Percentiles rank a stretch among this genome's conserved stretches.
Conservation (phyloP, 2,329 filamentous ascomycete species). For the Aspergillus fijiensis region DNA sequence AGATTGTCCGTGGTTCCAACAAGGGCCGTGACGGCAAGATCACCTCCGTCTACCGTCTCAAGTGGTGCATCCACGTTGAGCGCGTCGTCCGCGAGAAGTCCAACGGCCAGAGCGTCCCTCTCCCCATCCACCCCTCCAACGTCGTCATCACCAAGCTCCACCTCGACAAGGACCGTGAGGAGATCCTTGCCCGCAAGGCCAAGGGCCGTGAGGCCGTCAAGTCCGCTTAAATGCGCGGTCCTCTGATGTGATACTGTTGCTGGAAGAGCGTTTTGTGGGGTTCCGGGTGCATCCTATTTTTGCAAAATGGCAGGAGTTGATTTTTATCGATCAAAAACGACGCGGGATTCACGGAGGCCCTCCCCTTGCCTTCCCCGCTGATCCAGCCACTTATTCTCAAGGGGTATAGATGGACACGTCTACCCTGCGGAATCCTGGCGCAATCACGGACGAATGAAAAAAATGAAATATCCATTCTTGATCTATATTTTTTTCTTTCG, state of each 20-base stretch:
- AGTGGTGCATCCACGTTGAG: conserved; percentile 97
- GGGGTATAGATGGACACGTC: neutral
- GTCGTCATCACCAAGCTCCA: conserved; percentile 99
- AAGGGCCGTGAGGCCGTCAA: conserved; percentile 53
- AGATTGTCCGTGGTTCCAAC: conserved; percentile 86
- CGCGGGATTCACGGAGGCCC: neutral
- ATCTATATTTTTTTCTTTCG: neutral
- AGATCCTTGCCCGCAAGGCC: conserved; percentile 48
- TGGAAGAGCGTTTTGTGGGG: conserved; percentile 13
- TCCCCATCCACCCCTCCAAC: conserved; percentile 94
- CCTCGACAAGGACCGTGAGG: conserved; percentile 62
- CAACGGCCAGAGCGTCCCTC: conserved; percentile 91
- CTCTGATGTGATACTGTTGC: conserved; percentile 23
- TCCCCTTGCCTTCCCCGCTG: neutral
- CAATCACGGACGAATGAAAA: neutral
- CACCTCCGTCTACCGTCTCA: conserved; percentile 95
- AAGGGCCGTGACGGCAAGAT: conserved; percentile 99
- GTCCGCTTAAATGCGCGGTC: conserved; percentile 54
- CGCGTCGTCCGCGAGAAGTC: conserved; percentile 95
- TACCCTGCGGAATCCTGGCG: neutral
- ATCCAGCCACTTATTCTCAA: neutral
- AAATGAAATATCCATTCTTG: neutral
- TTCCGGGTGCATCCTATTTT: neutral
- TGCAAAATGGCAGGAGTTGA: conserved; percentile 40
- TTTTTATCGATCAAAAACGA: neutral